phyloP scores from a whole-genome alignment of 805 yeast genomes.

The Saturnispora dispora region DNA sequence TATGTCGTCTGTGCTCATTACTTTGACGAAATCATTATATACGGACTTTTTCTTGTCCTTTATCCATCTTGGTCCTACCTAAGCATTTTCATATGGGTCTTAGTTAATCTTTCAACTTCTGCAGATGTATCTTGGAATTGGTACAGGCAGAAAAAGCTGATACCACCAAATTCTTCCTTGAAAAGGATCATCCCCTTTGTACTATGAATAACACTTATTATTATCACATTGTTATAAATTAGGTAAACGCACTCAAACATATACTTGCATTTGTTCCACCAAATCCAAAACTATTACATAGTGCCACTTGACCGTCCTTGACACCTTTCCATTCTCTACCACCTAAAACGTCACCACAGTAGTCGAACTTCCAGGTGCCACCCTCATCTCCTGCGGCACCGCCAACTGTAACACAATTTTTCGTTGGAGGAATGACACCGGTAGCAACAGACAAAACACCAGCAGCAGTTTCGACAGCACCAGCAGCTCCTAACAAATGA shows the following conservation, averaged over 20 bases:
- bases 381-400: slow-evolving; percentile 37
- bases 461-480: slow-evolving; percentile 84
- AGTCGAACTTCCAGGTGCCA: slow-evolving; percentile 42
- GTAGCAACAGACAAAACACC: slow-evolving; percentile 57
- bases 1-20: slow-evolving; percentile 60
- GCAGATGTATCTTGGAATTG: slow-evolving; percentile 32
- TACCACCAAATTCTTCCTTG: not conserved
- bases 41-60: slow-evolving; percentile 24
- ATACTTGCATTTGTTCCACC: slow-evolving; percentile 92
- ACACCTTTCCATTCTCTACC: slow-evolving; percentile 28
- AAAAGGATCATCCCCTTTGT: slow-evolving; percentile 24
- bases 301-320: slow-evolving; percentile 41
- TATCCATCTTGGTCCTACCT: slow-evolving; percentile 14
- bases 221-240: not conserved
- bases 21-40: slow-evolving; percentile 54
- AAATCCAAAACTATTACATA: slow-evolving; percentile 91
- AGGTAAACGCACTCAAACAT: slow-evolving; percentile 34
- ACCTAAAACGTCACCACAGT: slow-evolving; percentile 36
- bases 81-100: slow-evolving; percentile 30
- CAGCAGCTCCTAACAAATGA: slow-evolving; percentile 92
- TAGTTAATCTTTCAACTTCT: slow-evolving; percentile 44
- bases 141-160: not conserved
- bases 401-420: slow-evolving; percentile 53
- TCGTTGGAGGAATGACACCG: slow-evolving; percentile 65
- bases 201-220: slow-evolving; percentile 6